Base-by-base conservation (phyloP, 768 basidiomycete genomes). In the Phaeotremella fagi region DNA sequence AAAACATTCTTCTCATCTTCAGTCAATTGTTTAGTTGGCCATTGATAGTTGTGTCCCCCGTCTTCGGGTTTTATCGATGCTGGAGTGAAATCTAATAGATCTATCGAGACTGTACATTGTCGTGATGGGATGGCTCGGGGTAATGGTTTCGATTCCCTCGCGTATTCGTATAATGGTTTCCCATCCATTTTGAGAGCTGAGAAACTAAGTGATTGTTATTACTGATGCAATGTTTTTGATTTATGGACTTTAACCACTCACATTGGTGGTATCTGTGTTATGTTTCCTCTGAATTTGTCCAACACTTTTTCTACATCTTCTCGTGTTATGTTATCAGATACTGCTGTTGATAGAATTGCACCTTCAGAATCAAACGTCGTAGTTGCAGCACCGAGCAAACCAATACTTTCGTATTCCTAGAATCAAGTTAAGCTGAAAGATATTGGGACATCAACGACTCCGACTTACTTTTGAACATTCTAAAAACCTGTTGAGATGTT, bases 161-260 rank as follows among this genome's bases (percentile, higher is more conserved):
- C 95, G 69, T 98, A 99, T 64, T 98, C 92, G 72, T 98, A 90
- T 29, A 98, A 74, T 0, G 90, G 90, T 73, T 82, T 88, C 0
- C 95, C 95, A 61, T 98, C 91, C 92, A 98, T 98, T 75, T 98
- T 98, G 29, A 98, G 79, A 1, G 95, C 95, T 9, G 95, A 98
- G 76, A 92, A 99, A 70, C 94, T 97, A 45, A 36, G 20, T 18
- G 6, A 35, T 16, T 49, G 50, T 18, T 15, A 33, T n/a, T 6
- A 12, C 27, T 14, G 18, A 38, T n/a, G n/a, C 53, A 48, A 25
- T 37, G 44, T 51, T 52, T 54, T 56, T 50, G 44, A 48, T 22
- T 9, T 1, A 35, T 1, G n/a, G 23, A 42, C 22, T 4, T 35
- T 16, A 44, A 18, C 12, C 9, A 57, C 77, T 66, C 60, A 94